phyloP scores from a whole-genome alignment of 345 rosid species.

The Hibiscus tridactylites region DNA sequence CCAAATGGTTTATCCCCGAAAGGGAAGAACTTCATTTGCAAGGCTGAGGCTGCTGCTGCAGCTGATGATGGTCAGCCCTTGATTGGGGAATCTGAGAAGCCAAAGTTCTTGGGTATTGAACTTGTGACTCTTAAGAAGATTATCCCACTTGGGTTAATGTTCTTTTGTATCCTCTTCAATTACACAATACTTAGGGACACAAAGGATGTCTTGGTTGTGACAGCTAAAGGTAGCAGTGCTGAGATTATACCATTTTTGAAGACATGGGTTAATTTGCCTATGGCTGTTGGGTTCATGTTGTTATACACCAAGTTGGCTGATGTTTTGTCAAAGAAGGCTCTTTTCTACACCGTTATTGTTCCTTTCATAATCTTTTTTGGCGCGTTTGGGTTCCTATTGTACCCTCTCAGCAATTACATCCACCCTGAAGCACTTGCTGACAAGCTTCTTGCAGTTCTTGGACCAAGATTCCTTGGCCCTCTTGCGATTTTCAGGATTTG shows the following conservation, averaged over 20 bases:
- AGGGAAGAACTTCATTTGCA: slow-evolving; percentile 57
- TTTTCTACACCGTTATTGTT: slow-evolving; percentile 72
- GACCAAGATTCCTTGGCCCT: slow-evolving; percentile 94
- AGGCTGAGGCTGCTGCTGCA: slow-evolving; percentile 66
- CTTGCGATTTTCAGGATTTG: slow-evolving; percentile 93
- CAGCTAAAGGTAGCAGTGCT: slow-evolving; percentile 92
- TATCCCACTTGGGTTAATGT: slow-evolving; percentile 87
- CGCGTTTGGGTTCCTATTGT: slow-evolving; percentile 82
- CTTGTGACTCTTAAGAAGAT: slow-evolving; percentile 65
- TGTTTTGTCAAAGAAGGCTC: slow-evolving; percentile 76
- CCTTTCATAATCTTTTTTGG: slow-evolving; percentile 94
- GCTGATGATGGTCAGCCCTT: slow-evolving; percentile 48
- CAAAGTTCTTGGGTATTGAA: slow-evolving; percentile 69
- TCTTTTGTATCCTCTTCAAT: slow-evolving; percentile 88
- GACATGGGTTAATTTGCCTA: slow-evolving; percentile 97
- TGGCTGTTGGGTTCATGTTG: slow-evolving; percentile 97
- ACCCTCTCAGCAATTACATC: slow-evolving; percentile 79
- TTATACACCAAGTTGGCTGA: slow-evolving; percentile 68
- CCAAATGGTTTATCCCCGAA: slow-evolving; percentile 35
- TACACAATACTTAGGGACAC: slow-evolving; percentile 98
- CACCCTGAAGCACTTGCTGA: slow-evolving; percentile 86
- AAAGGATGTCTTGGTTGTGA: slow-evolving; percentile 92
- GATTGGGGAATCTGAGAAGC: slow-evolving; percentile 35
- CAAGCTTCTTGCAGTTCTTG: slow-evolving; percentile 60
- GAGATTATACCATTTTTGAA: slow-evolving; percentile 95